Percentiles rank a stretch among this genome's conserved stretches.
These are phyloP conservation scores for Yarrowia sp. DNA, from an alignment of 805 yeast genomes.

Conservation along the genomic window DNA sequence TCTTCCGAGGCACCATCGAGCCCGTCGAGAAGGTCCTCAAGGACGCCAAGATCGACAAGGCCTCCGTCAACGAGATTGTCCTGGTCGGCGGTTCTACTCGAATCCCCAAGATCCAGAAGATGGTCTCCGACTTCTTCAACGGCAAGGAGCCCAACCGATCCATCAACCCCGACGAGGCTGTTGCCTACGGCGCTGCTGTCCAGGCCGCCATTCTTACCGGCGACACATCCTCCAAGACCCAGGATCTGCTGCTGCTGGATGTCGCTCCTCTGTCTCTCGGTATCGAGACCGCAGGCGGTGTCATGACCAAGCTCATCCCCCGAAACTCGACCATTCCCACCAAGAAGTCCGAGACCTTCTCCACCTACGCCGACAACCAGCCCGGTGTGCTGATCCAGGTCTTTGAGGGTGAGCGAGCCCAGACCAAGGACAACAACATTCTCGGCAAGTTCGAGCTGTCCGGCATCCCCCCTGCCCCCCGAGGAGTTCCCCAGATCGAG, in stretches of 20 bases:
- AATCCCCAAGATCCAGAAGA: constrained; percentile 94
- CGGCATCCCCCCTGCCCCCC: constrained; percentile 98
- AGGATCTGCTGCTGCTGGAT: constrained; percentile 89
- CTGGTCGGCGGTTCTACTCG: constrained; percentile 98
- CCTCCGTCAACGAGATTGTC: constrained; percentile 87
- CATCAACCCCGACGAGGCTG: constrained; percentile 62
- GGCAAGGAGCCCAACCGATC: constrained; percentile 19
- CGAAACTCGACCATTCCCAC: constrained; percentile 18
- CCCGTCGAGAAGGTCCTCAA: constrained; percentile 93
- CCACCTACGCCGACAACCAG: constrained; percentile 15
- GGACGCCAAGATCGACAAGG: constrained; percentile 45
- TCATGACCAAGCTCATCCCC: constrained; percentile 12
- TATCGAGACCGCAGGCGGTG: constrained; percentile 6
- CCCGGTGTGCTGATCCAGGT: constrained; percentile 14
- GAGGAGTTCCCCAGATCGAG: constrained; percentile 50
- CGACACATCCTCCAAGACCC: constrained; percentile 94
- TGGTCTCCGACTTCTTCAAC: constrained; percentile 93
- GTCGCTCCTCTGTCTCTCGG: constrained; percentile 15
- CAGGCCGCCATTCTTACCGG: constrained; percentile 97
- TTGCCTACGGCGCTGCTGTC: constrained; percentile 98
- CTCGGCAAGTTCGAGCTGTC: constrained; percentile 95
- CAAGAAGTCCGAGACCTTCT: constrained; percentile 15
- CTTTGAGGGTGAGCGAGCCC: constrained; percentile 13
- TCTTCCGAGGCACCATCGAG: constrained; percentile 89
- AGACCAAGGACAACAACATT: constrained; percentile 71